These are phyloP conservation scores for Fusarium verticillioides DNA, from an alignment of 2,329 filamentous ascomycete genomes.

Conservation along the genomic window DNA sequence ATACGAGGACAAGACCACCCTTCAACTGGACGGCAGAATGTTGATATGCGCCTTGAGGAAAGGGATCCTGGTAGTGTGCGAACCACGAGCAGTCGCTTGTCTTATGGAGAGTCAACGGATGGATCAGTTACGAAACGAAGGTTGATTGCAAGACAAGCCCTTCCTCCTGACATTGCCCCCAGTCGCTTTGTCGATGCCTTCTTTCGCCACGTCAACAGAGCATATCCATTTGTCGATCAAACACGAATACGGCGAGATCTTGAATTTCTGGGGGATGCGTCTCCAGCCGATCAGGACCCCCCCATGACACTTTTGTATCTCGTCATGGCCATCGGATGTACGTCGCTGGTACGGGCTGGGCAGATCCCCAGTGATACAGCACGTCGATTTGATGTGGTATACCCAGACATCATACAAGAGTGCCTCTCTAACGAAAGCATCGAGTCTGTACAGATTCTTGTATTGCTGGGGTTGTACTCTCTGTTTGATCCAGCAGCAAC, in stretches of 20 bases:
- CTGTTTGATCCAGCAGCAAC: slow-evolving; percentile 55
- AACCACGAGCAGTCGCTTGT: slow-evolving; percentile 36
- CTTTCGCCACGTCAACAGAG: slow-evolving; percentile 57
- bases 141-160: slow-evolving; percentile 30
- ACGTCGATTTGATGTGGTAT: slow-evolving; percentile 51
- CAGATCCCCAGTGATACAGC: slow-evolving; percentile 51
- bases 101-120: slow-evolving; percentile 38
- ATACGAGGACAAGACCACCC: slow-evolving; percentile 17
- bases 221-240: slow-evolving; percentile 58
- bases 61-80: slow-evolving; percentile 36
- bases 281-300: slow-evolving; percentile 42
- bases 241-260: slow-evolving; percentile 49
- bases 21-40: slow-evolving; percentile 14
- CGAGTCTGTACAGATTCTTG: slow-evolving; percentile 55
- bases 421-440: slow-evolving; percentile 51
- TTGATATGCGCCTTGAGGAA: slow-evolving; percentile 29
- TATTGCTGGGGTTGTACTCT: slow-evolving; percentile 56
- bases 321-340: slow-evolving; percentile 59
- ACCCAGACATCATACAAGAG: slow-evolving; percentile 54
- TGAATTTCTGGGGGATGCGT: slow-evolving; percentile 46
- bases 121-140: slow-evolving; percentile 27
- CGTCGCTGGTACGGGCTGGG: slow-evolving; percentile 56
- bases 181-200: slow-evolving; percentile 56
- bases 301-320: slow-evolving; percentile 53
- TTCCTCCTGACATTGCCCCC: slow-evolving; percentile 43